Conservation (phyloP, 2,329 filamentous ascomycete genomes). For the Byssothecium circinans region DNA sequence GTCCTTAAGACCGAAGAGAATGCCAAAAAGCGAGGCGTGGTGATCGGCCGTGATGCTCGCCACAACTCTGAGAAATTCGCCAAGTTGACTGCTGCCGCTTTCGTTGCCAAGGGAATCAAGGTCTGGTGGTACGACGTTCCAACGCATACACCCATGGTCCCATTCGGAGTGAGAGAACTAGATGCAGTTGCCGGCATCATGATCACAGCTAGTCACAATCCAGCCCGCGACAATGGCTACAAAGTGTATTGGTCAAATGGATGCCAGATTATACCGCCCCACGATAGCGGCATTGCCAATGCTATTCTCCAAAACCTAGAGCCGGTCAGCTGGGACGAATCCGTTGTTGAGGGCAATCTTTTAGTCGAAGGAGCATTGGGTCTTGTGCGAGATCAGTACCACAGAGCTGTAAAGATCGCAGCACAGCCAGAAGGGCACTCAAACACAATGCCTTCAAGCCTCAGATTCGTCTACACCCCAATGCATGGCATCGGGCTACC, state of each 20-base stretch:
- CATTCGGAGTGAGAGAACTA: conserved; percentile 60
- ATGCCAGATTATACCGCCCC: conserved; percentile 66
- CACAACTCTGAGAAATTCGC: conserved; percentile 65
- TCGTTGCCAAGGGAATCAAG: conserved; percentile 59
- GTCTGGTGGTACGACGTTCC: conserved; percentile 61
- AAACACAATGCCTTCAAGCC: conserved; percentile 24
- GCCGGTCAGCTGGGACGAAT: conserved; percentile 54
- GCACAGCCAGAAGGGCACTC: conserved; percentile 29
- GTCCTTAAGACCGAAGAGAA: conserved; percentile 51
- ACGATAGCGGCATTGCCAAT: conserved; percentile 60
- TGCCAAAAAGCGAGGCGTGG: conserved; percentile 52
- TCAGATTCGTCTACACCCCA: conserved; percentile 58
- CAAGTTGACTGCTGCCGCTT: conserved; percentile 60
- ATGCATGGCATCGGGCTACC: conserved; percentile 59
- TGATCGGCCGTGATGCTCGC: conserved; percentile 65
- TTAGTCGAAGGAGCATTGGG: conserved; percentile 48
- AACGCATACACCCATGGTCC: conserved; percentile 63
- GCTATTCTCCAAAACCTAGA: conserved; percentile 59
- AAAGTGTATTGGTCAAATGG: conserved; percentile 69
- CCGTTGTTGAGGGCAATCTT: conserved; percentile 44
- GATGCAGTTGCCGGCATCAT: conserved; percentile 63
- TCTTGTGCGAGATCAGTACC: conserved; percentile 49
- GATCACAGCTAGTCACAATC: conserved; percentile 68
- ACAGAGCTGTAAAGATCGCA: conserved; percentile 47
- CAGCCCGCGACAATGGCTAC: conserved; percentile 66